These are phyloP conservation scores for Penicillium corylophilum DNA, from an alignment of 2,329 filamentous ascomycete genomes.

Conservation along the genomic window DNA sequence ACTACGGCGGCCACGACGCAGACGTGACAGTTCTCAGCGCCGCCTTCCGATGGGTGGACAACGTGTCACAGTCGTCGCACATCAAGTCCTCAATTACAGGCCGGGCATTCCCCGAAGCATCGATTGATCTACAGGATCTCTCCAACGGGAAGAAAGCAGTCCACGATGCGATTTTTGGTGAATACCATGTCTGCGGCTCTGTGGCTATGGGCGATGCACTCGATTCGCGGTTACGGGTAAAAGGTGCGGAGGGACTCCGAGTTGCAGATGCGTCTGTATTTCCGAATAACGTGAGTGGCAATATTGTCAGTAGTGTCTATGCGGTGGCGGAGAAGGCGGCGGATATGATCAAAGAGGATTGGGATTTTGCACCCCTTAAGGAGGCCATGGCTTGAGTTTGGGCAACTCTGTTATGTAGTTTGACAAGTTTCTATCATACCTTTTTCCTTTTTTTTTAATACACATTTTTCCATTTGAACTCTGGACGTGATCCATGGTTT, in stretches of 20 bases:
- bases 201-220: constrained; percentile 34
- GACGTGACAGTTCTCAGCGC: constrained; percentile 21
- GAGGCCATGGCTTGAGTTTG: constrained; percentile 1
- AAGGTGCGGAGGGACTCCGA: constrained; percentile 28
- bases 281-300: constrained; percentile 31
- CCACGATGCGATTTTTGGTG: constrained; percentile 9
- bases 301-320: constrained; percentile 32
- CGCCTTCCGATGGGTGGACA: constrained; percentile 18
- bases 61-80: constrained; percentile 9
- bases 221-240: constrained; percentile 27
- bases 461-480: too few relatives aligned
- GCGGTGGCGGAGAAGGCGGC: constrained; percentile 36
- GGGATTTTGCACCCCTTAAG: constrained; percentile 7
- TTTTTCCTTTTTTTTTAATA: background rate
- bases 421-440: background rate
- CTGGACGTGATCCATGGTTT: too few relatives aligned
- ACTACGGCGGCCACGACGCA: constrained; percentile 15
- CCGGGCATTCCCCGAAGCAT: constrained; percentile 10
- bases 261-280: constrained; percentile 31
- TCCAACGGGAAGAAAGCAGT: constrained; percentile 13
- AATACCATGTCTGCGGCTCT: constrained; percentile 25
- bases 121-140: constrained; percentile 14
- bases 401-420: background rate
- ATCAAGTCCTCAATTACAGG: constrained; percentile 3
- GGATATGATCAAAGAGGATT: constrained; percentile 34